Percentiles rank a stretch among this genome's conserved stretches.
phyloP scores from a whole-genome alignment of 2,329 filamentous ascomycete species.

The Colletotrichum sp. region DNA sequence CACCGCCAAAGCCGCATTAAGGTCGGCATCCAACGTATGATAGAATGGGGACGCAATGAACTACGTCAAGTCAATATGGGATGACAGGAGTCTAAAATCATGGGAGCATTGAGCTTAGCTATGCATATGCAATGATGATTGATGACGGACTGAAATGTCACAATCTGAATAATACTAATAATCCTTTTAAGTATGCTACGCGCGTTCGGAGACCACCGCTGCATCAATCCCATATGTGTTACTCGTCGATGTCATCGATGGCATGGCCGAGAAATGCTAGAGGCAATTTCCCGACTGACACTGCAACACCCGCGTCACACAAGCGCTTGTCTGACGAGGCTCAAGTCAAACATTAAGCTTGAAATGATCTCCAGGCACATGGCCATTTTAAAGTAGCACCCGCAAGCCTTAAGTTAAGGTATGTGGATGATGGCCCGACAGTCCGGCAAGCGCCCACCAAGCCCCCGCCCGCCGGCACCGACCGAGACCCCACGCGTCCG shows the following conservation, averaged over 20 bases:
- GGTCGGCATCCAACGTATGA: neutral
- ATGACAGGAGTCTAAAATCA: neutral
- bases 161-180: neutral
- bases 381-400: neutral
- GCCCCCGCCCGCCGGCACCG: neutral
- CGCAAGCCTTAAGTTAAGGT: neutral
- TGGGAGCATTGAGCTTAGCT: neutral
- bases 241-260: neutral
- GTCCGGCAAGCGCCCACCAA: neutral
- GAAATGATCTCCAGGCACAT: neutral
- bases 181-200: accelerated
- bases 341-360: neutral
- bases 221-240: neutral
- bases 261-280: neutral
- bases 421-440: neutral
- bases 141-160: neutral
- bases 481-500: neutral
- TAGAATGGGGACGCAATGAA: neutral
- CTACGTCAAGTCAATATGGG: neutral
- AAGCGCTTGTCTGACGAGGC: neutral
- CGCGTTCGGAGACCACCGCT: neutral
- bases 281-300: neutral
- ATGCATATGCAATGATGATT: neutral
- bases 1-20: neutral
- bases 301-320: neutral